Conservation (phyloP, 352 stramenopile genomes). For the Phytopythium delawarense region DNA sequence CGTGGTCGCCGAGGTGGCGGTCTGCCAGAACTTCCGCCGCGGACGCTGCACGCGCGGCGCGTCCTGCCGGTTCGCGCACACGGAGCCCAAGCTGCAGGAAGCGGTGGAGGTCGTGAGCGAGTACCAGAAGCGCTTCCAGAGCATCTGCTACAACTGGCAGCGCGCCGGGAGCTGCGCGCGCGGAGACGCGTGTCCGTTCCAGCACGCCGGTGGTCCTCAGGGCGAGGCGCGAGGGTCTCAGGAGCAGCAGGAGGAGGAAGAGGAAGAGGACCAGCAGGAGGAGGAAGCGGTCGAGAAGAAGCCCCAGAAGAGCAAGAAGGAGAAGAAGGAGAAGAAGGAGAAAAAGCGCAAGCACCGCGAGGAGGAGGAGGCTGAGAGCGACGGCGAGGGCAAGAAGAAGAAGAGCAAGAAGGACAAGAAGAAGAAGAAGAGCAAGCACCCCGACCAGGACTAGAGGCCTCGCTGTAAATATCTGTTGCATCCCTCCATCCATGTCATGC, state of each 20-base stretch:
- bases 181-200: conserved; percentile 43
- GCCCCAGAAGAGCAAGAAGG: conserved; percentile 12
- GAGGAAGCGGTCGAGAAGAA: not conserved
- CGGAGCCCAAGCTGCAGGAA: conserved; percentile 18
- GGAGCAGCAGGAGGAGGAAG: not conserved
- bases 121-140: conserved; percentile 66
- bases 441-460: conserved; percentile 9
- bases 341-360: conserved; percentile 12
- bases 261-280: not conserved
- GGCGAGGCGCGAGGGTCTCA: not conserved
- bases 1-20: conserved; percentile 36
- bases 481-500: not conserved
- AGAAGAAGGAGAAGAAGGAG: conserved; percentile 20
- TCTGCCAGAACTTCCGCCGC: conserved; percentile 50
- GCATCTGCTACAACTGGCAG: conserved; percentile 66
- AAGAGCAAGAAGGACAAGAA: conserved; percentile 17
- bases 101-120: conserved; percentile 52
- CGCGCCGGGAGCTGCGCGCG: conserved; percentile 31
- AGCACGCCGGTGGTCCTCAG: conserved; percentile 25
- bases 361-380: conserved; percentile 5
- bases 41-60: conserved; percentile 40
- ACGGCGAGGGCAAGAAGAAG: conserved; percentile 4
- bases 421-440: conserved; percentile 24
- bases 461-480: conserved; percentile 4
- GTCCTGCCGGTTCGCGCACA: conserved; percentile 58